phyloP scores from a whole-genome alignment of 352 stramenopile genomes.

The Vaucheria bursata region DNA sequence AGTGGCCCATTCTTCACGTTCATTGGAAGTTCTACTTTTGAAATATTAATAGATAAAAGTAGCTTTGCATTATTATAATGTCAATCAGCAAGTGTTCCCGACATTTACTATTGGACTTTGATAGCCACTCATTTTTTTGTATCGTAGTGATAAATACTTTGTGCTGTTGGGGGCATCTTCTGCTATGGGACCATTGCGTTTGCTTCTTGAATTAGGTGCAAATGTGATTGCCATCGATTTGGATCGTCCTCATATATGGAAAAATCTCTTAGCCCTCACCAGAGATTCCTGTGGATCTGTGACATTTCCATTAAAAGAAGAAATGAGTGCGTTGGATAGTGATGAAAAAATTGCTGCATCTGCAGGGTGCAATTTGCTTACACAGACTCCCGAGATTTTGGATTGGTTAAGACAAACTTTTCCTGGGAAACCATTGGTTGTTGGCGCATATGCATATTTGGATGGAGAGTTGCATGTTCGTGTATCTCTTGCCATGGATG shows the following conservation, averaged over 20 bases:
- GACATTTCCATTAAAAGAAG: slow-evolving; percentile 64
- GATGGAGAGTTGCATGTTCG: slow-evolving; percentile 72
- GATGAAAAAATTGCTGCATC: slow-evolving; percentile 53
- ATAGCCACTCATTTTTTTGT: too few relatives aligned
- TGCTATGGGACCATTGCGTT: slow-evolving; percentile 67
- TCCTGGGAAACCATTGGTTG: slow-evolving; percentile 31
- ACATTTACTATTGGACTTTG: slow-evolving; percentile 11
- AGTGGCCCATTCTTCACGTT: too few relatives aligned
- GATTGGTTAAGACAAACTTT: slow-evolving; percentile 58
- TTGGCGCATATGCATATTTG: slow-evolving; percentile 70
- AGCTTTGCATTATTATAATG: not conserved
- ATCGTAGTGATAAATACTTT: slow-evolving; percentile 60
- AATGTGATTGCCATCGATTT: slow-evolving; percentile 75
- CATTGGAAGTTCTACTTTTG: too few relatives aligned
- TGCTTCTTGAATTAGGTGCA: slow-evolving; percentile 67
- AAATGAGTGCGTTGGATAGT: slow-evolving; percentile 44
- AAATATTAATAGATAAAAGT: too few relatives aligned
- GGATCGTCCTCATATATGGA: slow-evolving; percentile 61
- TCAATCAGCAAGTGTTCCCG: slow-evolving; percentile 3
- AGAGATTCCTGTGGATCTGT: slow-evolving; percentile 61
- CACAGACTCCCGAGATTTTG: slow-evolving; percentile 65
- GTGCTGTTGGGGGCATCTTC: slow-evolving; percentile 69
- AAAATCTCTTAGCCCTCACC: slow-evolving; percentile 61
- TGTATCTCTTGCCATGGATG: slow-evolving; percentile 71
- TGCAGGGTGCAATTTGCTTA: slow-evolving; percentile 69